Conservation (phyloP, 805 yeast species). For the Yamadazyma laniorum region DNA sequence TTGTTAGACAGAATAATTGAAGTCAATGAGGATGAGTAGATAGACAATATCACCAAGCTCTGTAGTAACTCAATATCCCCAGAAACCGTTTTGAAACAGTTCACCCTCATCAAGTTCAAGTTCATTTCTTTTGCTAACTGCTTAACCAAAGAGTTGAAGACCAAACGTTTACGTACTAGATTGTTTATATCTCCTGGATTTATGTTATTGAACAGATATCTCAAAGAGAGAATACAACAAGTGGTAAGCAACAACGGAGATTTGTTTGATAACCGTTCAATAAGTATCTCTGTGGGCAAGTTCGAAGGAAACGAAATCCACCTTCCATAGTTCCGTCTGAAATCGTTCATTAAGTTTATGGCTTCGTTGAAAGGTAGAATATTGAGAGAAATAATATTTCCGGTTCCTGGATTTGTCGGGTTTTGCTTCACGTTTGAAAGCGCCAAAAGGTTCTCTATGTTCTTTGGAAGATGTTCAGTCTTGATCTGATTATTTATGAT, state of each 20-base stretch:
- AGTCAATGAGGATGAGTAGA: constrained; percentile 62
- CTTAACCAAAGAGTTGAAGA: constrained; percentile 43
- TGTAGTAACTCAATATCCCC: constrained; percentile 61
- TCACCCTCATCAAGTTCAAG: constrained; percentile 32
- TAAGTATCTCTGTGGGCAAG: constrained; percentile 46
- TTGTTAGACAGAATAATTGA: constrained; percentile 27
- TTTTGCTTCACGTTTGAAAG: constrained; percentile 8
- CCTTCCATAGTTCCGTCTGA: constrained; percentile 66
- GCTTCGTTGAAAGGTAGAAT: constrained; percentile 51
- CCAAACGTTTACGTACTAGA: constrained; percentile 22
- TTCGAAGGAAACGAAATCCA: constrained; percentile 73
- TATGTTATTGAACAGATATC: constrained; percentile 41
- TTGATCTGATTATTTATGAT: constrained; percentile 34
- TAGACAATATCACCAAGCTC: constrained; percentile 61
- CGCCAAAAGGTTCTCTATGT: constrained; percentile 31
- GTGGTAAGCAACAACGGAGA: constrained; percentile 67
- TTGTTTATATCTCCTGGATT: constrained; percentile 26
- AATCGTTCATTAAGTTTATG: constrained; percentile 49
- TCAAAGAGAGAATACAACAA: constrained; percentile 60
- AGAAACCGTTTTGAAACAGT: constrained; percentile 23
- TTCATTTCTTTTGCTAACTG: constrained; percentile 52
- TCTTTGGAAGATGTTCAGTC: constrained; percentile 27
- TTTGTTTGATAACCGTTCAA: constrained; percentile 46
- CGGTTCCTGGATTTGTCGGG: constrained; percentile 15
- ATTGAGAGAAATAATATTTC: constrained; percentile 51